Base-by-base conservation (phyloP, 139 green algal genomes). In the Micractinium sp. region DNA sequence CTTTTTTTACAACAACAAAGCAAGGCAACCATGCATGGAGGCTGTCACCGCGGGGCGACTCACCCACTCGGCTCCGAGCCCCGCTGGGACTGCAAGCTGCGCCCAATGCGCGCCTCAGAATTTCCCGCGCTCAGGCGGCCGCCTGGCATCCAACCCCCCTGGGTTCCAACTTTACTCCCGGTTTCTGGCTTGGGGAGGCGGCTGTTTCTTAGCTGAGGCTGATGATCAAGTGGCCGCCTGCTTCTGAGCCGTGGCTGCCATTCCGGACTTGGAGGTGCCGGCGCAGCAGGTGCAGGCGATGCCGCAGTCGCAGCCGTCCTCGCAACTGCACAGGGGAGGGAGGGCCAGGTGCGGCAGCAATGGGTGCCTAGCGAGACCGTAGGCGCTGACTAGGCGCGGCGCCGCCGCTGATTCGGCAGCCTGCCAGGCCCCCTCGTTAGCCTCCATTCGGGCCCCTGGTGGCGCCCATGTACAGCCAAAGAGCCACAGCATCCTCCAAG, bases 211-310 rank as follows among this genome's bases (percentile, higher is more conserved):
- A n/a, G n/a, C n/a, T n/a, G n/a, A n/a, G n/a, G n/a, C n/a, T n/a
- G n/a, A n/a, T n/a, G n/a, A n/a, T 73, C 66, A 27, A 5, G 66
- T 19, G 20, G 25, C 15, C 13, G 60, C 82, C 5, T n/a, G 15
- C 35, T 76, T 29, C 36, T 77, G 35, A 35, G 13, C 81, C 19
- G 74, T 39, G 82, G 61, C 61, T 0, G 82, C 82, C 41, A 29
- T 33, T 14, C 82, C 61, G 14, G 61, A 38, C 61, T 61, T 78
- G 61, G 23, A 39, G 9, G 61, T 78, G 9, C 31, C 82, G 61
- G 82, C 82, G 82, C 82, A 87, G 61, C 82, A 87, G 61, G 35
- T 60, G 82, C 82, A 87, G 23, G 82, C 82, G 47, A 87, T 27
- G 56, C 82, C 82, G 23, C 82, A 87, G 25, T 87, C 82, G 61